Base-by-base conservation (phyloP, 345 rosid genomes). In the Noccaea bulbosa region DNA sequence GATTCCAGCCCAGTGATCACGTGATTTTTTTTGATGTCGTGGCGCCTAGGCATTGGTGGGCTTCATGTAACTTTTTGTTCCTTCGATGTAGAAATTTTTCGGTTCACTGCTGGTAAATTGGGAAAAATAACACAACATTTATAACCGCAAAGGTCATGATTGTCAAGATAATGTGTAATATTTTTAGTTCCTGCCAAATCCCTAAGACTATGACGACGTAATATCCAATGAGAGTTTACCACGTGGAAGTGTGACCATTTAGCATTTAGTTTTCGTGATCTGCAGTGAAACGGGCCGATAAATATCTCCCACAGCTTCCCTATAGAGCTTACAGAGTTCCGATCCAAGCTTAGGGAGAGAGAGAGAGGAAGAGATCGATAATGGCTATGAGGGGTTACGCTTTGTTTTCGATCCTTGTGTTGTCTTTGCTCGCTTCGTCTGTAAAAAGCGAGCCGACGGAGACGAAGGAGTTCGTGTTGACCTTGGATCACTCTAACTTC, bases 401-500 rank as follows among this genome's bases (percentile, higher is more conserved):
- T 49, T 86, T 80, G 74, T 69, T 77, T 14, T 67, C 50, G 46
- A 27, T 79, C 35, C 53, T 77, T 63, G 57, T 73, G 66, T 50
- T 82, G 43, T 70, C 81, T 5, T 20, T 85, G 46, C 57, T 80
- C 27, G 73, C 58, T 20, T 76, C 81, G 0, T 69, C 78, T 62
- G 65, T 82, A 43, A 74, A 78, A n/a, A 80, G 85, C 66, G 89
- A 79, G 35, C 83, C 80, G 66, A 65, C 86, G 44, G 83, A 81
- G 70, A 72, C 85, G 48, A 80, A 88, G 84, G 96, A 92, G 80
- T 85, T 81, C 67, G 99, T 95, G 17, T 65, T 92, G 73, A 92
- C 97, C 7, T 72, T 95, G 54, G 98, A 88, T 80, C 83, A 83
- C 82, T 78, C 99, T 43, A 95, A 95, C 83, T 92, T 95, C 84